These are phyloP conservation scores for Globisporangium spinosum DNA, from an alignment of 352 stramenopile genomes.

Conservation along the genomic window DNA sequence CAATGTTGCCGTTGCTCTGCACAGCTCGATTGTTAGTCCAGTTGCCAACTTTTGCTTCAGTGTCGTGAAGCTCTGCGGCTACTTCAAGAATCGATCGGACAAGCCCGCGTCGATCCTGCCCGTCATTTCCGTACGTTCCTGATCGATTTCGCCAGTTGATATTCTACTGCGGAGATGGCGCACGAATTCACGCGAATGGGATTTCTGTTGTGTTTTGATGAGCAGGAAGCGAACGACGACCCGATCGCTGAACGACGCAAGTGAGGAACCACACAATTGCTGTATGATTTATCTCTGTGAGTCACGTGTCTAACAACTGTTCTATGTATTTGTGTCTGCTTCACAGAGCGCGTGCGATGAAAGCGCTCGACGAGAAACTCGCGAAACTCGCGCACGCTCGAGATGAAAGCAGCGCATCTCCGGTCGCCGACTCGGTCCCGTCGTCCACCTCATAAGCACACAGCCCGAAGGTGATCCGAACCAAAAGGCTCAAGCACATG, in stretches of 20 bases:
- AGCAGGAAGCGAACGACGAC: constrained; percentile 54
- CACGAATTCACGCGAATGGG: not conserved
- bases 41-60: constrained; percentile 80
- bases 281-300: not conserved
- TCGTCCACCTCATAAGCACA: not conserved
- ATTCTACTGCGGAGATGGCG: no score
- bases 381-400: constrained; percentile 66
- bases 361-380: constrained; percentile 85
- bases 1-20: not conserved
- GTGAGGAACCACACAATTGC: constrained; percentile 23
- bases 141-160: not conserved
- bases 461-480: not conserved
- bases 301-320: not conserved
- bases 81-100: constrained; percentile 73
- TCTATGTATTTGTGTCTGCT: not conserved
- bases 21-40: constrained; percentile 54
- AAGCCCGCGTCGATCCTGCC: constrained; percentile 61
- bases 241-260: constrained; percentile 86
- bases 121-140: constrained; percentile 44
- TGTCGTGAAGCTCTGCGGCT: constrained; percentile 80
- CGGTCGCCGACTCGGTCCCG: not conserved
- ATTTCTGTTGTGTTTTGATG: not conserved
- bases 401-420: constrained; percentile 6
- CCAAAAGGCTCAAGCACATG: not conserved
- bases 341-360: constrained; percentile 77